phyloP scores from a whole-genome alignment of 805 yeast species.

The Candida silvicultrix region DNA sequence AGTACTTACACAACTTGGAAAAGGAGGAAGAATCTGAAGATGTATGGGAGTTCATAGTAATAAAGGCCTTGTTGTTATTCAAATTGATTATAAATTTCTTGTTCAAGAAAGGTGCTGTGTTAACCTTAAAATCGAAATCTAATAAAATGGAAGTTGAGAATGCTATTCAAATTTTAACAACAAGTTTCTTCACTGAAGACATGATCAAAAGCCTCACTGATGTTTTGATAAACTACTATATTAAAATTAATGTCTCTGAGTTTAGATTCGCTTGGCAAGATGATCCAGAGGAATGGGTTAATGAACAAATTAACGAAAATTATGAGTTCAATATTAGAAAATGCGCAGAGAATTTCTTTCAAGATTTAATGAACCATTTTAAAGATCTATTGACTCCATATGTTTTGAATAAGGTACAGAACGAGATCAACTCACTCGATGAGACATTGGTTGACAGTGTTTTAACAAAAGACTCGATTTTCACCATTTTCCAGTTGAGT shows the following conservation, averaged over 20 bases:
- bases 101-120: constrained; percentile 61
- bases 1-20: constrained; percentile 50
- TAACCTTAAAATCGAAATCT: constrained; percentile 50
- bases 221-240: constrained; percentile 64
- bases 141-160: constrained; percentile 58
- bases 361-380: constrained; percentile 62
- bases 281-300: constrained; percentile 92
- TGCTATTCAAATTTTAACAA: constrained; percentile 47
- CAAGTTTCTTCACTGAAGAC: constrained; percentile 51
- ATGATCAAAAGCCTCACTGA: constrained; percentile 56
- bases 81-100: constrained; percentile 58
- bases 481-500: constrained; percentile 79
- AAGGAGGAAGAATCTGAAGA: constrained; percentile 37
- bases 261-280: constrained; percentile 66
- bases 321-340: constrained; percentile 84
- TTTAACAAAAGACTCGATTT: constrained; percentile 68
- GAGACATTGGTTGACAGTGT: constrained; percentile 38
- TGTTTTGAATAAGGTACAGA: constrained; percentile 52
- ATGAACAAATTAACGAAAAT: constrained; percentile 67
- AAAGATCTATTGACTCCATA: constrained; percentile 48
- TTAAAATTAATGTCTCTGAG: constrained; percentile 68
- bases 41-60: constrained; percentile 71
- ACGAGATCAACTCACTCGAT: constrained; percentile 27
- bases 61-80: constrained; percentile 58
- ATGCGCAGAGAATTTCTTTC: constrained; percentile 81